These are phyloP conservation scores for Cryomyces minteri DNA, from an alignment of 495 filamentous ascomycete genomes.

Conservation along the genomic window DNA sequence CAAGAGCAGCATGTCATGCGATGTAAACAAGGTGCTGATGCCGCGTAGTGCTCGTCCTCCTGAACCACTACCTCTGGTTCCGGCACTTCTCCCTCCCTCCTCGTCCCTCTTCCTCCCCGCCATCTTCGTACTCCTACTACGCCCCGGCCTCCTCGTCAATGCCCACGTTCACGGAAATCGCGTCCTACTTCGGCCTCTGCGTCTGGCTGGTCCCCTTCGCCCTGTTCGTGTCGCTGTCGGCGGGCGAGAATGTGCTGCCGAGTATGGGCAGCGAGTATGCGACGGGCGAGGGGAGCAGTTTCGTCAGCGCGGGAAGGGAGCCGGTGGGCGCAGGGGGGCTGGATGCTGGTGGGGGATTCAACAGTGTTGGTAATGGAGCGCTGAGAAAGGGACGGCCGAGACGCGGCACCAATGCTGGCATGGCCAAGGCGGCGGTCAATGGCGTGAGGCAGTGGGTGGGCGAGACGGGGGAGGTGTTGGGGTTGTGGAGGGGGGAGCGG, in stretches of 20 bases:
- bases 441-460: conserved; percentile 51
- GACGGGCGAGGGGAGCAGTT: conserved; percentile 32
- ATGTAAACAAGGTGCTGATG: neutral
- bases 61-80: conserved; percentile 98
- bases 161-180: conserved; percentile 85
- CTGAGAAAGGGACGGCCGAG: conserved; percentile 8
- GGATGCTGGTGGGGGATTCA: neutral
- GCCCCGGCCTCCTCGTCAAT: conserved; percentile 23
- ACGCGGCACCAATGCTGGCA: conserved; percentile 42
- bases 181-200: conserved; percentile 88
- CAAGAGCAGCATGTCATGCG: too few relatives aligned
- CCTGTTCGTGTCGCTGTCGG: conserved; percentile 81
- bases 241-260: conserved; percentile 85
- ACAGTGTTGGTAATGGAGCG: neutral
- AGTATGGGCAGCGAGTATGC: conserved; percentile 58
- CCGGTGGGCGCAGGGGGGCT: conserved; percentile 20
- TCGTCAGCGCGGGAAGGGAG: conserved; percentile 18
- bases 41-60: conserved; percentile 47
- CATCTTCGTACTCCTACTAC: conserved; percentile 20
- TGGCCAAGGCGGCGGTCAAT: conserved; percentile 83
- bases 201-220: conserved; percentile 95
- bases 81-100: conserved; percentile 54
- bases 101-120: conserved; percentile 3
- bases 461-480: conserved; percentile 53
- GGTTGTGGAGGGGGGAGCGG: conserved; percentile 42